Base-by-base conservation (phyloP, 441 rosid species). In the Capsella rubella region DNA sequence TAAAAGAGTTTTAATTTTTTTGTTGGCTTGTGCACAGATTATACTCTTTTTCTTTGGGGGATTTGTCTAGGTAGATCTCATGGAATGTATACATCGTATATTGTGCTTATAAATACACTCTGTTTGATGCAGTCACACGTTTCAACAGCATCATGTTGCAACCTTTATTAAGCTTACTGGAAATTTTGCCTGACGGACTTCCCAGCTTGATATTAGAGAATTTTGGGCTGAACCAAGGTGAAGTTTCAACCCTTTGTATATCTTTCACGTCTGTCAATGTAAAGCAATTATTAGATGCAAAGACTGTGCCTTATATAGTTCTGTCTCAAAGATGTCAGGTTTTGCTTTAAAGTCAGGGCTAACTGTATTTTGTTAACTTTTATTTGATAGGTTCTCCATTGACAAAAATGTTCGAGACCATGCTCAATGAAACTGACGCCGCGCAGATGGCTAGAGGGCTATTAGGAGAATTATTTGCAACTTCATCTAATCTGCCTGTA, bases 151-250 rank as follows among this genome's bases (percentile, higher is more conserved):
- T 93, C 34, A 88, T 65, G 42, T 55, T 87, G 75, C 88, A 77
- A 73, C 66, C 87, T 69, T 78, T 88, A 54, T 43, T 73, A 32
- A 75, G 83, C 67, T 47, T 95, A 46, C 75, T 90, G 78, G 87
- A 82, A 55, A 8, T 79, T 46, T 74, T 84, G 60, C 90, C 94
- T 6, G 78, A 86, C 43, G 83, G 75, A 58, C 57, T 78, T 72
- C 87, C 78, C 55, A 82, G 69, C 58, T 67, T 74, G 45, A 57
- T 85, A 66, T 73, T 87, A 13, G 67, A 81, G 68, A 31, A 84
- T 55, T 81, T 90, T 67, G 83, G 84, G 70, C 80, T 82, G 59
- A 82, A 85, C 63, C 78, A 82, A 85, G 97, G 97, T 90, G 59
- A 63, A 77, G 56, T 29, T 68, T 63, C 61, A 18, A 54, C 49